Percentiles rank a stretch among this genome's conserved stretches.
Conservation (phyloP, 495 filamentous ascomycete species). For the Pseudevernia furfuracea region DNA sequence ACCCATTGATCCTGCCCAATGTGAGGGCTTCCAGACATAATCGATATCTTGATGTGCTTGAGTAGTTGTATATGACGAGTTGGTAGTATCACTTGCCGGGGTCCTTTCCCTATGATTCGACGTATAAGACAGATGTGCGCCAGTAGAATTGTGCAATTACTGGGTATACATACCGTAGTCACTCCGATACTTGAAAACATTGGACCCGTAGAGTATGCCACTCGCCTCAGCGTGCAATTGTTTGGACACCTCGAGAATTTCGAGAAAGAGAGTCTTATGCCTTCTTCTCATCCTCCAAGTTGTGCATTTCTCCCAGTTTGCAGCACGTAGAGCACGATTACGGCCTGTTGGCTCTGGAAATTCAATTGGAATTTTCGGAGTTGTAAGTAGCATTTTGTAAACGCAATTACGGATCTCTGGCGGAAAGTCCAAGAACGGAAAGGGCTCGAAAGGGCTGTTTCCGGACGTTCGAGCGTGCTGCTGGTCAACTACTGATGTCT, state of each 20-base stretch:
- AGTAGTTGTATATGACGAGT: slow-evolving; percentile 16
- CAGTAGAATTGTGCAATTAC: slow-evolving; percentile 46
- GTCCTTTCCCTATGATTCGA: slow-evolving; percentile 41
- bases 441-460: neutral
- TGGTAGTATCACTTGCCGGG: slow-evolving; percentile 49
- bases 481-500: neutral
- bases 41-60: slow-evolving; percentile 17
- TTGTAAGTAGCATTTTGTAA: slow-evolving; percentile 16
- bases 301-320: slow-evolving; percentile 10
- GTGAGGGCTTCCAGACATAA: slow-evolving; percentile 1
- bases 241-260: slow-evolving; percentile 15
- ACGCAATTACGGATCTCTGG: slow-evolving; percentile 17
- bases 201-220: slow-evolving; percentile 20
- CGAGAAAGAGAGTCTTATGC: slow-evolving; percentile 19
- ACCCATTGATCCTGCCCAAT: slow-evolving; percentile 11
- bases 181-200: slow-evolving; percentile 22
- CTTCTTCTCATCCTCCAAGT: slow-evolving; percentile 1
- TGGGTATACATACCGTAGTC: slow-evolving; percentile 25
- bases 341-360: slow-evolving; percentile 13
- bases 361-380: slow-evolving; percentile 12
- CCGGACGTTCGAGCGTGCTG: neutral
- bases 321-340: slow-evolving; percentile 5
- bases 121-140: slow-evolving; percentile 21
- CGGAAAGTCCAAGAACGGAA: slow-evolving; percentile 10
- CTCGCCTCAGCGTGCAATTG: slow-evolving; percentile 19